These are phyloP conservation scores for Didymella arachidicola DNA, from an alignment of 2,329 filamentous ascomycete species.

Conservation along the genomic window DNA sequence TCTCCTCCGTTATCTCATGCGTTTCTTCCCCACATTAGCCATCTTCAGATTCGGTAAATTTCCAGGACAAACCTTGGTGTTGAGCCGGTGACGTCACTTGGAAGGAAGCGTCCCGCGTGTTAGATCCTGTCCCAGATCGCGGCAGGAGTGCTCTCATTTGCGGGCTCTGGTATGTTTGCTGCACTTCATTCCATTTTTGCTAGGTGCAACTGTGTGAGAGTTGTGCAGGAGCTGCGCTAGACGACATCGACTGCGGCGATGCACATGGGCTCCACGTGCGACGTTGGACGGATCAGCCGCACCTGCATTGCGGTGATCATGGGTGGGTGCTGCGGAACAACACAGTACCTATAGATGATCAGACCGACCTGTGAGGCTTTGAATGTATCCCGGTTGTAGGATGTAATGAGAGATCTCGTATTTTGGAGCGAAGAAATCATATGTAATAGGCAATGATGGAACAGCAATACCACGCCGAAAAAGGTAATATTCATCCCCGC, in stretches of 20 bases:
- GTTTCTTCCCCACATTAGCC: background rate
- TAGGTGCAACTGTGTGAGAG: no score
- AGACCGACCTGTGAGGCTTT: background rate
- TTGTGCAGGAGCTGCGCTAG: constrained; percentile 1
- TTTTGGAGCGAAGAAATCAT: background rate
- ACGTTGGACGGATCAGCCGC: constrained; percentile 22
- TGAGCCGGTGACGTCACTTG: background rate
- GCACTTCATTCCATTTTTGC: background rate
- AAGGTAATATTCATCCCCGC: constrained; percentile 7
- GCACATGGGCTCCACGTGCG: constrained; percentile 12
- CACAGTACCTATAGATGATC: background rate
- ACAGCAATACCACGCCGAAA: background rate
- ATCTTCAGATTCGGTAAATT: background rate
- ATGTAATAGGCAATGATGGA: background rate
- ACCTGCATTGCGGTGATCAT: constrained; percentile 15
- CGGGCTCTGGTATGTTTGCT: background rate
- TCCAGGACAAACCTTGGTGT: constrained; percentile 9
- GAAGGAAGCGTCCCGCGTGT: background rate
- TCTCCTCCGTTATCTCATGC: background rate
- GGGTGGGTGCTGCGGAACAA: background rate
- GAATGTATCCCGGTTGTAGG: background rate
- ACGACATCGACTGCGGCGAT: constrained; percentile 9
- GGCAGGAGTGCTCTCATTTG: background rate
- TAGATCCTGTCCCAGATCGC: background rate
- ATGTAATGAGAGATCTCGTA: background rate